phyloP scores from a whole-genome alignment of 768 basidiomycete species.

The Auricularia cornea region DNA sequence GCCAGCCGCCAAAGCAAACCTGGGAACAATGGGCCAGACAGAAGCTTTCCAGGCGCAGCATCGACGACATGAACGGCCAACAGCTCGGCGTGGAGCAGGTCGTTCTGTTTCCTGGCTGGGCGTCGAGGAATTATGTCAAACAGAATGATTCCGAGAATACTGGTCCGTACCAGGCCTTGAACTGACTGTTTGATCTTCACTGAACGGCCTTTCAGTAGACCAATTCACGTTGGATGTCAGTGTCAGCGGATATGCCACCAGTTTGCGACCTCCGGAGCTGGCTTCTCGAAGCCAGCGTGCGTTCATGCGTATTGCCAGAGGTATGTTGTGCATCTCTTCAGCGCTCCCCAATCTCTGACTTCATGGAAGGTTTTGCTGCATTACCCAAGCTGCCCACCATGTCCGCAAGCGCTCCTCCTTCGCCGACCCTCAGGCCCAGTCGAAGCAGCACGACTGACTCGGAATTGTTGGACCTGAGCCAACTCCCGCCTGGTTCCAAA shows the following conservation, averaged over 20 bases:
- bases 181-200: not conserved
- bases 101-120: slow-evolving; percentile 77
- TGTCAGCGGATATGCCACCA: slow-evolving; percentile 69
- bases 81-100: slow-evolving; percentile 37
- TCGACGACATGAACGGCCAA: slow-evolving; percentile 15
- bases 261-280: slow-evolving; percentile 46
- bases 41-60: slow-evolving; percentile 33
- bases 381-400: slow-evolving; percentile 47
- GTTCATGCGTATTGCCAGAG: slow-evolving; percentile 69
- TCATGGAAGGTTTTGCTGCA: slow-evolving; percentile 54
- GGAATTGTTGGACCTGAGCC: slow-evolving; percentile 36
- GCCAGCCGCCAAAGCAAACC: slow-evolving; percentile 26
- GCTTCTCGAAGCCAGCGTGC: slow-evolving; percentile 68
- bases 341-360: slow-evolving; percentile 5
- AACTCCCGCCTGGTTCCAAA: slow-evolving; percentile 36
- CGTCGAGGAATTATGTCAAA: slow-evolving; percentile 40
- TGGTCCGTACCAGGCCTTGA: not conserved
- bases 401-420: slow-evolving; percentile 10
- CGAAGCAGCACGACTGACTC: slow-evolving; percentile 19
- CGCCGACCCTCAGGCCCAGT: slow-evolving; percentile 16
- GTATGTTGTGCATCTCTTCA: slow-evolving; percentile 28
- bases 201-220: slow-evolving; percentile 14
- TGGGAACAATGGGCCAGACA: slow-evolving; percentile 61
- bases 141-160: not conserved
- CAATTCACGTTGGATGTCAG: slow-evolving; percentile 66